Evolutionary conservation across 2,329 filamentous ascomycete genomes (phyloP).

Genomic region (Penicillium sp.): DNA sequence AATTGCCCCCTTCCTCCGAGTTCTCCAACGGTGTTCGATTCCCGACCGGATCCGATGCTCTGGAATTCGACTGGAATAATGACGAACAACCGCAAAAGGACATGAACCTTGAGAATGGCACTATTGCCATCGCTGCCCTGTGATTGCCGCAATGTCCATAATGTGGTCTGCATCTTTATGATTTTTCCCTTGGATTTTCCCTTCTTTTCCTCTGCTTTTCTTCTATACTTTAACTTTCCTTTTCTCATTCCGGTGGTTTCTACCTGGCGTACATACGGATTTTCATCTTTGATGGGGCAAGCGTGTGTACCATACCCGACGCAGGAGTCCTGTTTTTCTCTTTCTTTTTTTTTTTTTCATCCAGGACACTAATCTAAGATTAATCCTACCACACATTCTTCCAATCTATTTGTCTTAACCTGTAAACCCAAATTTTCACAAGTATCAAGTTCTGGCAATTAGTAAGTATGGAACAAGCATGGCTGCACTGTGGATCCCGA

Average conservation of each 20-base stretch:
- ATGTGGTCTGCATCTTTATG: slow-evolving; percentile 9
- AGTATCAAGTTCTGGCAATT: too few relatives aligned
- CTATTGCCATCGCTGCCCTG: slow-evolving; percentile 29
- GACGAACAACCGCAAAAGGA: slow-evolving; percentile 33
- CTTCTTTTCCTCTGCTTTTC: not conserved
- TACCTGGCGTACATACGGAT: slow-evolving; percentile 19
- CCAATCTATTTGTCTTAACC: not conserved
- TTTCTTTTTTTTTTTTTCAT: not conserved
- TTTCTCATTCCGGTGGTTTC: slow-evolving; percentile 12
- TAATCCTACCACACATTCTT: not conserved
- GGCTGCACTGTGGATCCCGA: slow-evolving; percentile 2
- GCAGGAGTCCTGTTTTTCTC: slow-evolving; percentile 11
- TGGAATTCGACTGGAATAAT: slow-evolving; percentile 42
- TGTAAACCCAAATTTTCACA: not conserved
- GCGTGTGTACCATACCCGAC: slow-evolving; percentile 23
- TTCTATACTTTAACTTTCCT: not conserved
- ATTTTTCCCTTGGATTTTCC: slow-evolving; percentile 2
- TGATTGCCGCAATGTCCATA: slow-evolving; percentile 13
- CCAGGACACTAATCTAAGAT: not conserved
- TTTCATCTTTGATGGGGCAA: slow-evolving; percentile 9
- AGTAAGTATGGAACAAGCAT: not conserved
- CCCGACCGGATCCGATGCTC: not conserved
- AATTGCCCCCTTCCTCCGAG: slow-evolving; percentile 4
- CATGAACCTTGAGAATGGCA: slow-evolving; percentile 25
- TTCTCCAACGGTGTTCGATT: not conserved